Evolutionary conservation across 2,329 filamentous ascomycete species (phyloP).

Genomic region (Ophiostoma sp.): DNA sequence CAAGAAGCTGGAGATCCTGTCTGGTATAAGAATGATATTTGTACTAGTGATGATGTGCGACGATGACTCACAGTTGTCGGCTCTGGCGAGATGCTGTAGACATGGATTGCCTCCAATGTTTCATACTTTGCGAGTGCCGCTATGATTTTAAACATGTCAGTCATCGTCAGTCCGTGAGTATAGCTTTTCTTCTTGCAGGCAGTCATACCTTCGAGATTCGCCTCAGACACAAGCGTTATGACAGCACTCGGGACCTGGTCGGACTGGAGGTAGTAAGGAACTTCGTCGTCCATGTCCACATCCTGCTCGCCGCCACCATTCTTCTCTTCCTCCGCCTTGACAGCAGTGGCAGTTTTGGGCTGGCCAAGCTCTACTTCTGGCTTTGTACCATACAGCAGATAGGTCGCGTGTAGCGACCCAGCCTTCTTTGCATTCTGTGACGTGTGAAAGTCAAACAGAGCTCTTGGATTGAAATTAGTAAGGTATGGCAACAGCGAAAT

Average conservation of each 20-base stretch:
- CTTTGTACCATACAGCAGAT: conserved; percentile 71
- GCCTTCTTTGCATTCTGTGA: conserved; percentile 70
- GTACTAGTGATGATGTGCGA: not conserved
- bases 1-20: conserved; percentile 61
- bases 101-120: conserved; percentile 69
- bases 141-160: not conserved
- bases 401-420: conserved; percentile 81
- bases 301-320: conserved; percentile 48
- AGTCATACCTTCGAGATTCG: conserved; percentile 60
- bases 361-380: conserved; percentile 33
- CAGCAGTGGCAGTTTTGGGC: not conserved
- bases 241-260: conserved; percentile 51
- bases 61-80: conserved; percentile 52
- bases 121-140: conserved; percentile 59
- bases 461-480: conserved; percentile 45
- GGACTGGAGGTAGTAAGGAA: conserved; percentile 46
- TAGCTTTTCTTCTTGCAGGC: not conserved
- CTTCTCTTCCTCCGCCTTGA: not conserved
- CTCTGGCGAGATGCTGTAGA: conserved; percentile 76
- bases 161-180: not conserved
- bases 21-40: not conserved
- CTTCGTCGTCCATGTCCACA: conserved; percentile 64
- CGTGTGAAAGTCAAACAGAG: conserved; percentile 79
- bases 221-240: conserved; percentile 65
- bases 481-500: no score